Evolutionary conservation across 2,329 filamentous ascomycete genomes (phyloP), one percentile per base, ranked within the genome.

Genomic region (Diaporthe ilicicola): DNA sequence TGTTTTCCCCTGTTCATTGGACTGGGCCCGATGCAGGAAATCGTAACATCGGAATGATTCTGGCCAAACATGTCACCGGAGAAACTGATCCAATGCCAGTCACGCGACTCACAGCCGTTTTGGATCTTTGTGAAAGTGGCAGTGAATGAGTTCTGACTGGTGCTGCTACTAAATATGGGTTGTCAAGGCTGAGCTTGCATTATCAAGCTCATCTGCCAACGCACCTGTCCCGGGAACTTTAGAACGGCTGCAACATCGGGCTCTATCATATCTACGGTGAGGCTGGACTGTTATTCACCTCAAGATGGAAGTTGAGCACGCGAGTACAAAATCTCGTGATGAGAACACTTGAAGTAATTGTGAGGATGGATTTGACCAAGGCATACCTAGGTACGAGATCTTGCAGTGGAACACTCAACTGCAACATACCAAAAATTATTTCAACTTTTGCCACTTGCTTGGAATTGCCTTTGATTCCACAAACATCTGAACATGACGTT

Each of bases 301-400:
- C 42, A 19, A 62, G 46, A 22, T 3, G 42, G 59, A 48, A 62
- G 42, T 29, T 13, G 15, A 29, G 59, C 59, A 62, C 59, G 59
- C 59, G 59, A 62, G 59, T 62, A 62, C 59, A 62, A 48, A 62
- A 37, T 62, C 27, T 62, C 59, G 42, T 48, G 59, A 48, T 24
- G 15, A 12, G 42, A 34, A 62, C 59, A 27, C 3, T 42, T 12
- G 9, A 17, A 46, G n/a, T 37, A 3, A 37, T n/a, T 19, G 7
- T 48, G 17, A 4, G 10, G 42, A 37, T 48, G 12, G 17, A 34
- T 27, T 12, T 27, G 29, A 24, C n/a, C 59, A 48, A 50, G 59
- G n/a, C 59, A 62, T 32, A n/a, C n/a, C n/a, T n/a, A n/a, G n/a
- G n/a, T n/a, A 34, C 7, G 34, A 48, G 19, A 62, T 29, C 34